phyloP scores from a whole-genome alignment of 2,329 filamentous ascomycete species.

The Teratosphaeriaceae sp. region DNA sequence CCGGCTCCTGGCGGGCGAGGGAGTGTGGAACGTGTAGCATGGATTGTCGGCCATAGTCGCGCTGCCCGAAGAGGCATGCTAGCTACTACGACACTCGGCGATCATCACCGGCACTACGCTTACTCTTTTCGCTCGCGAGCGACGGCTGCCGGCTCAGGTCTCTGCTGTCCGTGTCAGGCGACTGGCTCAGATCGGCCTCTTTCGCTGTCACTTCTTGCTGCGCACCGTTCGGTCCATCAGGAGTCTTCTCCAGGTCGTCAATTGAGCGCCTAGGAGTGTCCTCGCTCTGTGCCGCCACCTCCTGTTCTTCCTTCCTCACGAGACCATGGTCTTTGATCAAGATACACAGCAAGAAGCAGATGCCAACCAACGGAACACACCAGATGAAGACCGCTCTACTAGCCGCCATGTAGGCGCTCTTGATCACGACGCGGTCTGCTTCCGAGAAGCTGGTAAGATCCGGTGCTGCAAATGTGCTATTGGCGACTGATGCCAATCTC shows the following conservation, averaged over 20 bases:
- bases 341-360: constrained; percentile 45
- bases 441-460: constrained; percentile 27
- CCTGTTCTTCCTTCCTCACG: constrained; percentile 19
- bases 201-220: not conserved
- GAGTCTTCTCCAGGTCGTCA: constrained; percentile 4
- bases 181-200: not conserved
- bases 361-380: constrained; percentile 48
- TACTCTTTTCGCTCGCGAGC: no score
- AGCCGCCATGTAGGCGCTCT: constrained; percentile 48
- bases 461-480: constrained; percentile 34
- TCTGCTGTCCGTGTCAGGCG: not conserved
- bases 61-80: no score
- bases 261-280: constrained; percentile 1
- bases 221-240: no score
- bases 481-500: constrained; percentile 32
- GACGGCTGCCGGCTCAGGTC: no score
- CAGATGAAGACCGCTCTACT: constrained; percentile 52
- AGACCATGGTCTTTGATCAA: constrained; percentile 39
- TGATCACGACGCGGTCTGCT: constrained; percentile 35
- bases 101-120: no score
- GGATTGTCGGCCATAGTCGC: no score
- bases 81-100: no score
- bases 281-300: constrained; percentile 4
- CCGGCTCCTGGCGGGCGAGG: no score
- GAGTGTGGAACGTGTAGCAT: no score